phyloP scores from a whole-genome alignment of 495 filamentous ascomycete species.

The Podospora anserina region DNA sequence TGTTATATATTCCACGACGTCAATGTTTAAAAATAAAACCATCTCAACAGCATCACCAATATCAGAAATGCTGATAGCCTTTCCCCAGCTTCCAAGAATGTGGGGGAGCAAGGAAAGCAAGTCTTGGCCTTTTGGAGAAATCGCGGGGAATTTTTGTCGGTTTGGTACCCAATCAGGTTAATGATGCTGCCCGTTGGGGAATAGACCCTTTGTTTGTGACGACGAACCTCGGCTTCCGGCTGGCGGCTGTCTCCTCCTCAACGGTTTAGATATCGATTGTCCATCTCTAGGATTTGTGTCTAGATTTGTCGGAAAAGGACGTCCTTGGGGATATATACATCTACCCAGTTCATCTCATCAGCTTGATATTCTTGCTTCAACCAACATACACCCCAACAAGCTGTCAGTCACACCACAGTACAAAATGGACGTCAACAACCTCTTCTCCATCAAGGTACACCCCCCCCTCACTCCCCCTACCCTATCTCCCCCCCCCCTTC shows the following conservation, averaged over 20 bases:
- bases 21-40: too few relatives aligned
- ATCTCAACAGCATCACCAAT: too few relatives aligned
- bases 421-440: constrained; percentile 52
- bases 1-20: too few relatives aligned
- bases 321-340: background rate
- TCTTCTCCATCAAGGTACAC: constrained; percentile 59
- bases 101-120: constrained; percentile 1
- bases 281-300: too few relatives aligned
- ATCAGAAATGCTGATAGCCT: background rate
- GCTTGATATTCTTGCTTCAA: background rate
- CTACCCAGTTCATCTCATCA: background rate
- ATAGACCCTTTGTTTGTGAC: background rate
- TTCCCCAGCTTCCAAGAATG: background rate
- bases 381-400: background rate
- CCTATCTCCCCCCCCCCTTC: background rate
- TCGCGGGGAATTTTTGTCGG: constrained; percentile 1
- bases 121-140: constrained; percentile 9
- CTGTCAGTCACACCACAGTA: background rate
- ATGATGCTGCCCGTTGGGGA: background rate
- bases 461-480: constrained; percentile 6
- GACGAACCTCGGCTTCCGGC: background rate
- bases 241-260: background rate
- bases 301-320: background rate
- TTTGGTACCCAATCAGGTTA: background rate
- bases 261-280: background rate